Conservation (phyloP, 2,329 filamentous ascomycete genomes). For the Rhynchosporium graminicola region DNA sequence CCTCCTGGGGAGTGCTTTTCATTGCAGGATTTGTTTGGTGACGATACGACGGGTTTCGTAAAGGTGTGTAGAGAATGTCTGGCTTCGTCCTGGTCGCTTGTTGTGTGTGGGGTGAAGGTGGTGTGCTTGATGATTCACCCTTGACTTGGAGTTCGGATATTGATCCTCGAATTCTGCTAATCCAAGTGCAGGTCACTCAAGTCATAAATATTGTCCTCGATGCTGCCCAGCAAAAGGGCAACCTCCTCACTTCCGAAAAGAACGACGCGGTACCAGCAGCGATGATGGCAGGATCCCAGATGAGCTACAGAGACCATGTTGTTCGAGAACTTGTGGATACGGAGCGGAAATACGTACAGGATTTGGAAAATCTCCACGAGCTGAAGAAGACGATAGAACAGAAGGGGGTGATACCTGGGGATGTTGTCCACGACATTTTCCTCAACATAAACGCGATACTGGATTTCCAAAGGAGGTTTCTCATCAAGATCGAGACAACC, state of each 20-base stretch:
- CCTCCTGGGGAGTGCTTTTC: constrained; percentile 84
- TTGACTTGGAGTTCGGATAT: neutral
- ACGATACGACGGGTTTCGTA: constrained; percentile 95
- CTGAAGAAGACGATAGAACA: constrained; percentile 89
- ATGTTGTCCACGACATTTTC: constrained; percentile 92
- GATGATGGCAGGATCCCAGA: constrained; percentile 57
- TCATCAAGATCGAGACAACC: constrained; percentile 94
- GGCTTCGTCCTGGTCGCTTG: neutral
- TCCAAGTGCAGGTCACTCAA: constrained; percentile 68
- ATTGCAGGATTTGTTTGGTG: constrained; percentile 86
- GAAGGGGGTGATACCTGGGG: constrained; percentile 82
- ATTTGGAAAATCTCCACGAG: constrained; percentile 89
- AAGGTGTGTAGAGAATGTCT: constrained; percentile 59
- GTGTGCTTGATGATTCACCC: constrained; percentile 10
- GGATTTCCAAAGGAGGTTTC: constrained; percentile 91
- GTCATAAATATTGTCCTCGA: constrained; percentile 93
- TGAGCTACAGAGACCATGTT: constrained; percentile 80
- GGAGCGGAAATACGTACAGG: constrained; percentile 96
- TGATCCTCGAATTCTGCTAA: constrained; percentile 10
- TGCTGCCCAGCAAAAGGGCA: constrained; percentile 74
- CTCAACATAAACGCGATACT: constrained; percentile 93
- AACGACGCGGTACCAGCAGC: constrained; percentile 51
- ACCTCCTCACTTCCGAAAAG: constrained; percentile 64
- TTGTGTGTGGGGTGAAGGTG: neutral
- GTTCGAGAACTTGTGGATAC: constrained; percentile 91